Evolutionary conservation across 805 yeast species (phyloP).

Genomic region (Saccharomycopsis javanensis): DNA sequence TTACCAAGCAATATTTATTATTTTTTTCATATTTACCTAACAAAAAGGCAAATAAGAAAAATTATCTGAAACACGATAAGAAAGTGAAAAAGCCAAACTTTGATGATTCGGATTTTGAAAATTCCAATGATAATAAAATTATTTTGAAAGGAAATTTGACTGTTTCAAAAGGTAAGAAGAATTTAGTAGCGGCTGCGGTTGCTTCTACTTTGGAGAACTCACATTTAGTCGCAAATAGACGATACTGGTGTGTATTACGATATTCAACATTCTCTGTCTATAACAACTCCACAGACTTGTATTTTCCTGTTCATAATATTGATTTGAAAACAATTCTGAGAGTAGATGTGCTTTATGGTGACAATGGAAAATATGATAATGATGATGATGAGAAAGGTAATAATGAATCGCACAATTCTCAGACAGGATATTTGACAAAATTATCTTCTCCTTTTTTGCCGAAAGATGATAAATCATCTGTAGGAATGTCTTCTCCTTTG

Average conservation of each 20-base stretch:
- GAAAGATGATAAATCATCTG: not conserved
- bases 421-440: not conserved
- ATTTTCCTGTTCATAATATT: conserved; percentile 71
- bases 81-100: not conserved
- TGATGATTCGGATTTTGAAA: not conserved
- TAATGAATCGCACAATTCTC: not conserved
- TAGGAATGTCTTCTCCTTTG: not conserved
- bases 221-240: conserved; percentile 14
- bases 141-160: conserved; percentile 43
- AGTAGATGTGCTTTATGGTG: conserved; percentile 38
- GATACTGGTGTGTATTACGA: conserved; percentile 76
- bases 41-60: not conserved
- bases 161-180: conserved; percentile 26
- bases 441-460: not conserved
- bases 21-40: conserved; percentile 73
- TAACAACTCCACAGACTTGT: conserved; percentile 63
- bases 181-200: conserved; percentile 3
- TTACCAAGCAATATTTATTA: conserved; percentile 54
- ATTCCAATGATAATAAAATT: conserved; percentile 22
- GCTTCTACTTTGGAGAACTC: conserved; percentile 25
- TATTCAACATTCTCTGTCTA: conserved; percentile 62
- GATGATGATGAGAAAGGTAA: not conserved
- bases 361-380: not conserved
- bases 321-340: conserved; percentile 56
- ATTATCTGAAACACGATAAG: not conserved